Conservation (phyloP, 305 asterid genomes). For the Rubia balearica region DNA sequence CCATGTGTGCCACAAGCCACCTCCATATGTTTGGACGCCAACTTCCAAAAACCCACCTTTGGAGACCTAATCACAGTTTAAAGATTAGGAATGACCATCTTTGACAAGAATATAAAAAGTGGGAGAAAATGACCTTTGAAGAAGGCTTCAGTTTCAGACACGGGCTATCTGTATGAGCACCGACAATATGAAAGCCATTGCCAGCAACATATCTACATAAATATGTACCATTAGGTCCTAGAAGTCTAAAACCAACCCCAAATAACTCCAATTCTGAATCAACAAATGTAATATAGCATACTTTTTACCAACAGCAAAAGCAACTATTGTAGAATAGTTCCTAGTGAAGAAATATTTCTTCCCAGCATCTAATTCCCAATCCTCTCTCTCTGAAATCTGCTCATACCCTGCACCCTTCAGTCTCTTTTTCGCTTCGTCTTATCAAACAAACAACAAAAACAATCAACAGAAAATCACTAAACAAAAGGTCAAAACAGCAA, state of each 20-base stretch:
- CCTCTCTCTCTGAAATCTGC: conserved; percentile 73
- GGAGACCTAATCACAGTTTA: conserved; percentile 40
- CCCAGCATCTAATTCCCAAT: conserved; percentile 80
- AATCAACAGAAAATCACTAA: conserved; percentile 4
- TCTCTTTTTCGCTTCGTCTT: conserved; percentile 74
- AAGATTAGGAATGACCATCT: background rate
- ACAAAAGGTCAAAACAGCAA: no score
- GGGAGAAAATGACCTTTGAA: conserved; percentile 48
- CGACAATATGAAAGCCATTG: conserved; percentile 71
- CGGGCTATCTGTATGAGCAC: conserved; percentile 98
- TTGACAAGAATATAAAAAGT: background rate
- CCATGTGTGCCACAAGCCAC: conserved; percentile 99
- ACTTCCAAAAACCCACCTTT: conserved; percentile 91
- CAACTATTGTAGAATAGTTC: conserved; percentile 83
- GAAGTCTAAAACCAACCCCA: background rate
- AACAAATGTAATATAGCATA: conserved; percentile 24
- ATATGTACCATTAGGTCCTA: background rate
- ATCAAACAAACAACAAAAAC: conserved; percentile 14
- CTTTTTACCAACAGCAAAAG: conserved; percentile 93
- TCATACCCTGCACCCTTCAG: conserved; percentile 60
- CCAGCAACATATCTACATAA: conserved; percentile 69
- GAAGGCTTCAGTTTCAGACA: conserved; percentile 78
- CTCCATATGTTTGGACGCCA: conserved; percentile 90
- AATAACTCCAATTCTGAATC: background rate
- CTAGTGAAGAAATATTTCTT: conserved; percentile 88